Evolutionary conservation across 192 early-diverging fungal species (phyloP), one percentile per base, ranked within the genome.

Genomic region (Linnemannia exigua): DNA sequence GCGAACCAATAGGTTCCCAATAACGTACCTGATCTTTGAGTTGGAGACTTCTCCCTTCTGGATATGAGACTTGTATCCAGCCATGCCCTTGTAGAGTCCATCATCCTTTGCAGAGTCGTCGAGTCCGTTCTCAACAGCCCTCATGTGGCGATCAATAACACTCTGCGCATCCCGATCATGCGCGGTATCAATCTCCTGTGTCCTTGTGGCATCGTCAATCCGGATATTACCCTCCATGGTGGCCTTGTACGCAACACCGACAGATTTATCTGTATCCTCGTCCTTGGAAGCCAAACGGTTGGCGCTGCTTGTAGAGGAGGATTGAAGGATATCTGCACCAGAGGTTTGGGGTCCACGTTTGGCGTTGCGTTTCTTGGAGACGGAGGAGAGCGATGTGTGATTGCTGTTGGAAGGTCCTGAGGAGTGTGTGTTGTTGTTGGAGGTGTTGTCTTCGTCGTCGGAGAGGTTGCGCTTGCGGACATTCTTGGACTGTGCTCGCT

Each of bases 61-160:
- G 68, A 90, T 91, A 61, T 90, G 86, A 1, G 86, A 76, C 50
- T 89, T 95, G 83, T 97, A 97, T 9, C 85, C 91, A 31, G 76
- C 79, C 80, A 92, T 87, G 41, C 96, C 96, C 66, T 88, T 91
- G 89, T 97, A 97, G 15, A 93, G 38, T 22, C 88, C 88, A 54
- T 90, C 90, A 11, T 88, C 92, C 38, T 87, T 82, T 0, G 79
- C 82, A 25, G 76, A 46, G 14, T 81, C 85, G 3, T 81, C 85
- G 7, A 81, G 52, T 16, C 85, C 77, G 63, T 84, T 80, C 38
- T 89, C 88, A 22, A 87, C 86, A 41, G 86, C 86, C n/a, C 86
- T 70, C 75, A 89, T 79, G 68, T 89, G 87, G 11, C 87, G 79
- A 66, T 89, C 88, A 46, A 89, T 85, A 35, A 89, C 25, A 12